phyloP scores from a whole-genome alignment of 75 land plant genomes.

The Gnetum montanum region DNA sequence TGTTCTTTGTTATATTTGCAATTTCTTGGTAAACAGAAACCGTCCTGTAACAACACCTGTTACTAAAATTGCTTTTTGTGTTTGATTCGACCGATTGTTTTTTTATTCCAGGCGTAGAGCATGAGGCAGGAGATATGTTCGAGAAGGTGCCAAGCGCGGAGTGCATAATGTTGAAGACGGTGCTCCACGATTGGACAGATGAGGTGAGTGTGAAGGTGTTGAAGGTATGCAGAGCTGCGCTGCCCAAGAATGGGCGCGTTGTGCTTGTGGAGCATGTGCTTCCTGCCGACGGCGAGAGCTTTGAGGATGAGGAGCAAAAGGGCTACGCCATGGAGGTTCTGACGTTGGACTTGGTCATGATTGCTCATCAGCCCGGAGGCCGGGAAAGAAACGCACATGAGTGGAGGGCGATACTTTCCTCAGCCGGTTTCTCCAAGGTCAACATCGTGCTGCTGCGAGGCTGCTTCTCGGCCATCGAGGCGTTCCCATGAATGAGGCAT shows the following conservation, averaged over 20 bases:
- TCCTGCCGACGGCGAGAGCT: neutral
- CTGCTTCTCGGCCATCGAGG: conserved; percentile 17
- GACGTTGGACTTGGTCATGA: conserved; percentile 18
- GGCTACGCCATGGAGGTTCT: no score
- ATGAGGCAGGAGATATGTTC: conserved; percentile 31
- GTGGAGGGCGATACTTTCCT: conserved; percentile 13
- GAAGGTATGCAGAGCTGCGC: conserved; percentile 21
- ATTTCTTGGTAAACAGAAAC: neutral
- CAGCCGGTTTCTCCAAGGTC: conserved; percentile 26
- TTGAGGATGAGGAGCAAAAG: neutral
- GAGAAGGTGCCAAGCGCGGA: conserved; percentile 13
- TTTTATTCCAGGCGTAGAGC: conserved; percentile 11
- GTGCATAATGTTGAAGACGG: conserved; percentile 25
- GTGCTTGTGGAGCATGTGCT: conserved; percentile 25
- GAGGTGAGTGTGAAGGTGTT: conserved; percentile 31
- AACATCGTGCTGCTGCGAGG: conserved; percentile 2
- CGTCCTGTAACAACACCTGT: no score
- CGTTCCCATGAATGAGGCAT: no score
- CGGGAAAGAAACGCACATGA: conserved; percentile 40
- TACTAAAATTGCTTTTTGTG: no score
- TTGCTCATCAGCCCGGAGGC: conserved; percentile 18
- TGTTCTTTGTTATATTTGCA: neutral
- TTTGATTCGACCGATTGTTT: no score
- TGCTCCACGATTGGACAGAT: conserved; percentile 45
- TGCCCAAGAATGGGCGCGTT: conserved; percentile 30